phyloP scores from a whole-genome alignment of 2,329 filamentous ascomycete genomes.

The Cladosporium sphaerospermum region DNA sequence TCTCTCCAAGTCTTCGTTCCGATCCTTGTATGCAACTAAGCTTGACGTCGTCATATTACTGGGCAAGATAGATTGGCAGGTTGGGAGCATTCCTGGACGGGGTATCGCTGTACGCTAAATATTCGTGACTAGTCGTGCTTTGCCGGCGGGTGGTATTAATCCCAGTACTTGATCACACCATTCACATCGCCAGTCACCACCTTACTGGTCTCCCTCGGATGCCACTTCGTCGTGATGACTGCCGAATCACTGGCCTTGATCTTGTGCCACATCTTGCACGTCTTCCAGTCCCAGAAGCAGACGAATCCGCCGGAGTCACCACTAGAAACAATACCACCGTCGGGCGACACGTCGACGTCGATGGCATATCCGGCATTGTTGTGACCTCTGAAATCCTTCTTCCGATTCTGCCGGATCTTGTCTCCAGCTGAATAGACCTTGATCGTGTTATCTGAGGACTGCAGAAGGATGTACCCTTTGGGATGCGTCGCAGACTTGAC shows the following conservation, averaged over 20 bases:
- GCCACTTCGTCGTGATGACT: conserved; percentile 85
- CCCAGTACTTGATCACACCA: conserved; percentile 87
- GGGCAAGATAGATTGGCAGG: too few relatives aligned
- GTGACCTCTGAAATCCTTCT: conserved; percentile 93
- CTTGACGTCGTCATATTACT: too few relatives aligned
- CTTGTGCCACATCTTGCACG: conserved; percentile 98
- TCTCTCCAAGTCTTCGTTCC: too few relatives aligned
- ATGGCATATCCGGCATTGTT: conserved; percentile 93
- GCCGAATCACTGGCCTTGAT: conserved; percentile 76
- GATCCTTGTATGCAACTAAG: too few relatives aligned
- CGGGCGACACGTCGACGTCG: conserved; percentile 79
- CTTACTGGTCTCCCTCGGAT: conserved; percentile 95
- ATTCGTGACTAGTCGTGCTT: not conserved
- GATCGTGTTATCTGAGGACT: conserved; percentile 92
- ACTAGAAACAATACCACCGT: conserved; percentile 82
- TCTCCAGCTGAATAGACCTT: conserved; percentile 91
- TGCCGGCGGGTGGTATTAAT: conserved; percentile 45
- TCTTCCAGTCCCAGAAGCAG: conserved; percentile 99
- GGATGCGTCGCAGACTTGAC: conserved; percentile 80
- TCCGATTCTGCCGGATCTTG: conserved; percentile 94
- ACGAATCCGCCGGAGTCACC: conserved; percentile 86
- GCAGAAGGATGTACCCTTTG: conserved; percentile 90
- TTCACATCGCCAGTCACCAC: conserved; percentile 85
- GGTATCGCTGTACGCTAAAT: too few relatives aligned
- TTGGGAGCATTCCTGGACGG: too few relatives aligned